phyloP scores from a whole-genome alignment of 2,329 filamentous ascomycete species.

The Ustilaginoidea virens region DNA sequence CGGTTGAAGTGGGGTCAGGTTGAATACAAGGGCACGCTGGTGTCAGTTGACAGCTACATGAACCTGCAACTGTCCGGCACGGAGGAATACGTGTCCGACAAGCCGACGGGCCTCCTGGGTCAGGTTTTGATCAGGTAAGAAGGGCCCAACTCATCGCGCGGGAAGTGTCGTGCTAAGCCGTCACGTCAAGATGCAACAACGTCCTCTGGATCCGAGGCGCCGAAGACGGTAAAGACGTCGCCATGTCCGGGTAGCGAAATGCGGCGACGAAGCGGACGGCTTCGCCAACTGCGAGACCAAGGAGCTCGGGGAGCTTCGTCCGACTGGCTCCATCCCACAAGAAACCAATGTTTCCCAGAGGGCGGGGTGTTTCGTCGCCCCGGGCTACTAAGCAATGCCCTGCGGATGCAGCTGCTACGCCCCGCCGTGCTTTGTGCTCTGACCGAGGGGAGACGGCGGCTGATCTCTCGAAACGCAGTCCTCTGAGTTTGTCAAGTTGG shows the following conservation, averaged over 20 bases:
- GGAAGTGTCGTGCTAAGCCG: too few species aligned
- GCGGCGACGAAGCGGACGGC: background rate
- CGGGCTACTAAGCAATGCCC: too few species aligned
- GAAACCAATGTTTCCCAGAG: too few species aligned
- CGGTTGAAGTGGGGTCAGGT: conserved; percentile 96
- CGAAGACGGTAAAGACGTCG: conserved; percentile 5
- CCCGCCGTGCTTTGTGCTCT: too few species aligned
- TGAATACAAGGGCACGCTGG: conserved; percentile 87
- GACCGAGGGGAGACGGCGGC: too few species aligned
- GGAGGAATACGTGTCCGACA: conserved; percentile 82
- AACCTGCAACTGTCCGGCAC: conserved; percentile 87
- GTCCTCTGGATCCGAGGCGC: conserved; percentile 72
- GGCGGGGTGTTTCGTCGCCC: too few species aligned
- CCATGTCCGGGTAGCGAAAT: conserved; percentile 4
- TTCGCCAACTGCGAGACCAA: background rate
- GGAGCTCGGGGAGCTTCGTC: too few species aligned
- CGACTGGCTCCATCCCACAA: too few species aligned
- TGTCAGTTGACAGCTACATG: conserved; percentile 97
- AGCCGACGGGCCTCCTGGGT: conserved; percentile 71
- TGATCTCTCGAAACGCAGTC: too few species aligned
- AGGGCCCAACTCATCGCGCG: too few species aligned
- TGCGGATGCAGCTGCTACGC: too few species aligned
- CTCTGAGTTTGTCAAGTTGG: too few species aligned
- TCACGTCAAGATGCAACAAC: conserved; percentile 63
- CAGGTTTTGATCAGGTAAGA: conserved; percentile 83